Conservation (phyloP, 2,329 filamentous ascomycete genomes). For the Davidsoniella virescens region DNA sequence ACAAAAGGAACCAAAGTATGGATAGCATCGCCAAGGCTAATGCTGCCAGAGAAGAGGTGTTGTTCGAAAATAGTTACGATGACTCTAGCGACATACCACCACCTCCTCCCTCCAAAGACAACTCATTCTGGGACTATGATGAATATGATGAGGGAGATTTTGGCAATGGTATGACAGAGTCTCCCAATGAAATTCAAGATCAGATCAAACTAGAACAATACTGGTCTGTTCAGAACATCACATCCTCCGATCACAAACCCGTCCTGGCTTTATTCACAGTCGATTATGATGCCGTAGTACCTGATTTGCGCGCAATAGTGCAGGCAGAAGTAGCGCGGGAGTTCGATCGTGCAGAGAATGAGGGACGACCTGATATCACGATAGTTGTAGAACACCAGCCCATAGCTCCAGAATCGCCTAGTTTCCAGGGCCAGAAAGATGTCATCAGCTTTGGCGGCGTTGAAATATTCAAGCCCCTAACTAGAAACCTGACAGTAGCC, state of each 20-base stretch:
- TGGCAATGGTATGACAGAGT: not conserved
- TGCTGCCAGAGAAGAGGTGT: conserved; percentile 55
- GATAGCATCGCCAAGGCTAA: conserved; percentile 60
- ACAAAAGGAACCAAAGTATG: conserved; percentile 68
- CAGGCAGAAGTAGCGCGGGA: conserved; percentile 78
- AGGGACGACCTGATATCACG: conserved; percentile 66
- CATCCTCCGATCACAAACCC: conserved; percentile 93
- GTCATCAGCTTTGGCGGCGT: conserved; percentile 68
- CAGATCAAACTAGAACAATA: conserved; percentile 49
- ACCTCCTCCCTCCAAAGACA: conserved; percentile 28
- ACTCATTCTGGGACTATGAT: conserved; percentile 11
- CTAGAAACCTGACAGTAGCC: conserved; percentile 61
- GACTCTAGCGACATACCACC: conserved; percentile 14
- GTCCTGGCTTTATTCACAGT: conserved; percentile 69
- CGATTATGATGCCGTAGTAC: conserved; percentile 72
- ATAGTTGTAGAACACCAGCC: conserved; percentile 57
- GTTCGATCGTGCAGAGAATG: conserved; percentile 81
- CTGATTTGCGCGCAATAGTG: conserved; percentile 66
- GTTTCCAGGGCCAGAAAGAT: conserved; percentile 25
- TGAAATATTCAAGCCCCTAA: conserved; percentile 48
- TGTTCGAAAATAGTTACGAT: conserved; percentile 87
- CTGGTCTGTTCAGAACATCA: conserved; percentile 71
- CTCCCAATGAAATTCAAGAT: not conserved
- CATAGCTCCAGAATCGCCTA: conserved; percentile 13
- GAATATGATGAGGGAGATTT: conserved; percentile 10